These are phyloP conservation scores for Colletotrichum salicis DNA, from an alignment of 2,329 filamentous ascomycete genomes.

Conservation along the genomic window DNA sequence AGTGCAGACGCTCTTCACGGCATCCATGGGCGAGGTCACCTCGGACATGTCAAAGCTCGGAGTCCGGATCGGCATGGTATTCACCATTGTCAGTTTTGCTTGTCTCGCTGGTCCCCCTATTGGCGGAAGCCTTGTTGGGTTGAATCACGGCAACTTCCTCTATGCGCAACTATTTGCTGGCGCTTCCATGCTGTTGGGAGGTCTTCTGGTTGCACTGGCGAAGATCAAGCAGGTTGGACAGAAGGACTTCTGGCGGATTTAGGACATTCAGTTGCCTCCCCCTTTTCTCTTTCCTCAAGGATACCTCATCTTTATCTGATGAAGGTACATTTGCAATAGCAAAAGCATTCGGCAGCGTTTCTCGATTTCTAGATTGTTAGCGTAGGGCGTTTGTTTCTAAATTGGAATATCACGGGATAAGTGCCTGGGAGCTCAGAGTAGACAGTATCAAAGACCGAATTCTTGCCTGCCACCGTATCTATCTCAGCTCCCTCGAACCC, in stretches of 20 bases:
- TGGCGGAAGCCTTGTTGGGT: slow-evolving; percentile 55
- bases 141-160: neutral
- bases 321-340: neutral
- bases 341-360: neutral
- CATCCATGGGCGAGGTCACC: slow-evolving; percentile 52
- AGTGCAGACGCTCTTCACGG: slow-evolving; percentile 54
- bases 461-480: neutral
- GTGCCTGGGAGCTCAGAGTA: neutral
- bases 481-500: no score
- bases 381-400: neutral
- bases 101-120: slow-evolving; percentile 52
- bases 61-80: slow-evolving; percentile 54
- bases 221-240: slow-evolving; percentile 32
- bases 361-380: neutral
- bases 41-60: slow-evolving; percentile 50
- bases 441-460: neutral
- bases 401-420: neutral
- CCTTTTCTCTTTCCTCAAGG: neutral
- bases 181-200: slow-evolving; percentile 21
- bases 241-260: slow-evolving; percentile 14
- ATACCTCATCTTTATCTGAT: no score
- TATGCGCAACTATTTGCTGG: slow-evolving; percentile 30
- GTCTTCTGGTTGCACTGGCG: slow-evolving; percentile 22
- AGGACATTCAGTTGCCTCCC: neutral
- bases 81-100: slow-evolving; percentile 50